These are phyloP conservation scores for Bruguiera hainesii DNA, from an alignment of 441 rosid species.

Conservation along the genomic window DNA sequence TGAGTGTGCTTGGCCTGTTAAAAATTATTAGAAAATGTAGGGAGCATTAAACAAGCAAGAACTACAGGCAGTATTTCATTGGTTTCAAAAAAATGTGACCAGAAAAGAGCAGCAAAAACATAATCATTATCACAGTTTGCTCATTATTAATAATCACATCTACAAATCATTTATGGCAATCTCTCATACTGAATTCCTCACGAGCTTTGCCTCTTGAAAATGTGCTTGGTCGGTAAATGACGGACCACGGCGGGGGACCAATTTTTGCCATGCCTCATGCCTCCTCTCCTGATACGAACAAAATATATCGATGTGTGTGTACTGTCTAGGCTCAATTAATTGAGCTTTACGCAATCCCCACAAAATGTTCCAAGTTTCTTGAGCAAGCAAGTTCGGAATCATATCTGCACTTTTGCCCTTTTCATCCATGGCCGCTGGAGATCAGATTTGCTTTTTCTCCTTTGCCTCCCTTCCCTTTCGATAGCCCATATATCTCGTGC, in stretches of 20 bases:
- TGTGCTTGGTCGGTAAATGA: constrained; percentile 33
- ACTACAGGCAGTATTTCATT: too few species aligned
- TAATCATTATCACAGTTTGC: too few species aligned
- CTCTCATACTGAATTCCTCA: background rate
- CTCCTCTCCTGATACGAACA: background rate
- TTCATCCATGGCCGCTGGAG: background rate
- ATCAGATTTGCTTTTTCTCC: background rate
- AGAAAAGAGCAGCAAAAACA: too few species aligned
- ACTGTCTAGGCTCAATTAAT: constrained; percentile 12
- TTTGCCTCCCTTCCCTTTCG: background rate
- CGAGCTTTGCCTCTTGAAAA: constrained; percentile 25
- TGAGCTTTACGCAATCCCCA: constrained; percentile 49
- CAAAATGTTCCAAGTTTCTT: constrained; percentile 36
- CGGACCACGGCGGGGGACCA: constrained; percentile 30
- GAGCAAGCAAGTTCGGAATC: constrained; percentile 47
- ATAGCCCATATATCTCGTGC: constrained; percentile 14
- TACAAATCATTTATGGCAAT: too few species aligned
- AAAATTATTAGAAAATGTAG: too few species aligned
- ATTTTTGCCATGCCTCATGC: background rate
- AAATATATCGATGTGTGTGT: background rate
- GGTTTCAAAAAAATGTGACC: too few species aligned
- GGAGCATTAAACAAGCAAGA: too few species aligned
- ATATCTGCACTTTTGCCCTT: constrained; percentile 19
- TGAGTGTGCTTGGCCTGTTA: too few species aligned
- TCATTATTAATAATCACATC: too few species aligned